Percentiles rank a stretch among this genome's conserved stretches.
These are phyloP conservation scores for Phylloporus scabripes DNA, from an alignment of 768 basidiomycete species.

Conservation along the genomic window DNA sequence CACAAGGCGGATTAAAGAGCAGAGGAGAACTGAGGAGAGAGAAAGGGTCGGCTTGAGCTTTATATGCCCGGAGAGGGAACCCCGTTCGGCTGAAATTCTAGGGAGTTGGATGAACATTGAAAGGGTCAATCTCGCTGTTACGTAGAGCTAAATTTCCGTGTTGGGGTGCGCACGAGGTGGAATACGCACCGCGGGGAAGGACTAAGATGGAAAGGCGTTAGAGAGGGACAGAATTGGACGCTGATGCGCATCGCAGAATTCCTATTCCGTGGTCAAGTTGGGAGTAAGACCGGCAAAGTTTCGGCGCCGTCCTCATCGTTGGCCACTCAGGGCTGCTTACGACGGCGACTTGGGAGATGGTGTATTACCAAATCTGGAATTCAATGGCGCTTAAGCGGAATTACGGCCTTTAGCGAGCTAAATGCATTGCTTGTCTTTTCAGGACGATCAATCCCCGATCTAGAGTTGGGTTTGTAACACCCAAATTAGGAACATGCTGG, in stretches of 20 bases:
- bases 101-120: neutral
- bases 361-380: neutral
- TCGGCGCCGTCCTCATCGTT: slow-evolving; percentile 3
- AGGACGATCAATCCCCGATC: neutral
- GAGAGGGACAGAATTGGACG: neutral
- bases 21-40: neutral
- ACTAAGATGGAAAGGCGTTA: slow-evolving; percentile 5
- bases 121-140: neutral
- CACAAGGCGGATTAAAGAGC: slow-evolving; percentile 19
- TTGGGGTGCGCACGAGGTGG: neutral
- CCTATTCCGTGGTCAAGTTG: slow-evolving; percentile 6
- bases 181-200: neutral
- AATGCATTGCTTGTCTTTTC: neutral
- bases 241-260: neutral
- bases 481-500: neutral
- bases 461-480: neutral
- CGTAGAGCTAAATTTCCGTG: neutral
- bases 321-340: neutral
- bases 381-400: neutral
- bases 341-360: neutral
- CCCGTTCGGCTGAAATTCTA: slow-evolving; percentile 11
- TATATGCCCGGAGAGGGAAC: slow-evolving; percentile 17
- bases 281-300: neutral
- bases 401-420: neutral
- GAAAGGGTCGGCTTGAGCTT: neutral